Evolutionary conservation across 345 rosid species (phyloP).

Genomic region (Lepidium didymum): DNA sequence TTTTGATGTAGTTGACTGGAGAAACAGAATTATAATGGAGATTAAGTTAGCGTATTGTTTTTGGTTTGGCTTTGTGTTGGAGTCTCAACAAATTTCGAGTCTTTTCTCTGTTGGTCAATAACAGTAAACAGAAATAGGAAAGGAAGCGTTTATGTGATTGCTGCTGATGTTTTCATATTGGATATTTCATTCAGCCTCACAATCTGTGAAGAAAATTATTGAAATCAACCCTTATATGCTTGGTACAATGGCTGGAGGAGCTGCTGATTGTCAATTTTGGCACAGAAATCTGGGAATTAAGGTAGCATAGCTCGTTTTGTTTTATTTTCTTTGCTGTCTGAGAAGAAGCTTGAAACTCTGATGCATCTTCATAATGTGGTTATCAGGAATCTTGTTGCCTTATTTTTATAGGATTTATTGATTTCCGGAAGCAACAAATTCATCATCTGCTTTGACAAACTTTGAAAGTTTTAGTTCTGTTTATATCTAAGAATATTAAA

Average conservation of each 20-base stretch:
- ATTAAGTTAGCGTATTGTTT: neutral
- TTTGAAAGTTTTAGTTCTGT: neutral
- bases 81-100: neutral
- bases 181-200: constrained; percentile 50
- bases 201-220: constrained; percentile 87
- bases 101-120: neutral
- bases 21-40: neutral
- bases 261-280: constrained; percentile 97
- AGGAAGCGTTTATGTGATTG: neutral
- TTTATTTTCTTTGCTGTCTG: neutral
- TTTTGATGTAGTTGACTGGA: neutral
- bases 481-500: neutral
- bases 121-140: neutral
- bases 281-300: constrained; percentile 90
- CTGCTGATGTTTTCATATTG: constrained; percentile 2
- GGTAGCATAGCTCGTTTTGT: constrained; percentile 32
- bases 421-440: neutral
- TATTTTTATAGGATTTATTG: neutral
- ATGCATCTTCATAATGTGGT: neutral
- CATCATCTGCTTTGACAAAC: neutral
- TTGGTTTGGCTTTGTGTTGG: neutral
- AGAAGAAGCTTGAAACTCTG: neutral
- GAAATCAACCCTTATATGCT: constrained; percentile 94
- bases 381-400: neutral
- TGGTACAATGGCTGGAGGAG: constrained; percentile 98